phyloP scores from a whole-genome alignment of 495 filamentous ascomycete species.

The Penicillium manginii region DNA sequence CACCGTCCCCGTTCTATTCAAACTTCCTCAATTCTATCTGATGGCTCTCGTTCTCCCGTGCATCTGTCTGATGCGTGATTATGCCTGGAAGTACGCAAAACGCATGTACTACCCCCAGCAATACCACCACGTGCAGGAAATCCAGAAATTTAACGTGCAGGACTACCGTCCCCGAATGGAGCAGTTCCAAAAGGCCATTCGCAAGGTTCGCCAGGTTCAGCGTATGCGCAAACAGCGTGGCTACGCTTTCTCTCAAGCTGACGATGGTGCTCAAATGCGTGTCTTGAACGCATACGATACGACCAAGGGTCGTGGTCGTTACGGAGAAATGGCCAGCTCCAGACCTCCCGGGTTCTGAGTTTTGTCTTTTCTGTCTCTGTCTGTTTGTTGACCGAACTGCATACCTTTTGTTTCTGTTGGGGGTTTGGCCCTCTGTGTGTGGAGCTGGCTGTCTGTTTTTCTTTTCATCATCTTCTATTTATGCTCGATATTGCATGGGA shows the following conservation, averaged over 20 bases:
- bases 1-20: constrained; percentile 78
- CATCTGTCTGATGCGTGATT: constrained; percentile 86
- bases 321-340: constrained; percentile 94
- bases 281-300: constrained; percentile 98
- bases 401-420: not conserved
- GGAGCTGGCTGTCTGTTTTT: not conserved
- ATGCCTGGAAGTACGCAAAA: constrained; percentile 83
- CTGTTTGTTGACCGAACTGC: not conserved
- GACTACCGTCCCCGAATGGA: constrained; percentile 99
- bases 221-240: constrained; percentile 99
- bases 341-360: constrained; percentile 45
- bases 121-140: constrained; percentile 99
- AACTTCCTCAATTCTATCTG: constrained; percentile 85
- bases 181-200: constrained; percentile 99
- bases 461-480: not conserved
- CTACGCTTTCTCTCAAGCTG: constrained; percentile 97
- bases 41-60: constrained; percentile 80
- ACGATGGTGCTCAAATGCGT: constrained; percentile 80
- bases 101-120: constrained; percentile 95
- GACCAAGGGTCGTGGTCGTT: constrained; percentile 84
- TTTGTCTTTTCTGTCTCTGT: constrained; percentile 12
- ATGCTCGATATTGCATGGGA: constrained; percentile 5
- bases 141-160: constrained; percentile 99
- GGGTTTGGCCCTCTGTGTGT: too few species aligned
- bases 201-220: constrained; percentile 97